phyloP scores from a whole-genome alignment of 345 rosid species.

The Populus pruinosa region DNA sequence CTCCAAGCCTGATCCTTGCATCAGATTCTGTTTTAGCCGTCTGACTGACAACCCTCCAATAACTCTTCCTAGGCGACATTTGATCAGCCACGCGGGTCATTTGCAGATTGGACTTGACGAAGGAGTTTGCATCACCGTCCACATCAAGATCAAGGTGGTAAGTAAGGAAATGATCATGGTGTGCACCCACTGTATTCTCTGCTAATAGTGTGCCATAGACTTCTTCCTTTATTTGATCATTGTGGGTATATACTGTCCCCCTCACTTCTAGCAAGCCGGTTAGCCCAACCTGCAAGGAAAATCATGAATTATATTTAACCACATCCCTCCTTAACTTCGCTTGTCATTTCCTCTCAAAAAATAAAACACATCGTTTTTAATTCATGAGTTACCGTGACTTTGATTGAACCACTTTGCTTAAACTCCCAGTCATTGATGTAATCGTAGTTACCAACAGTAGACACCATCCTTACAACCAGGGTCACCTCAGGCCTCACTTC shows the following conservation, averaged over 20 bases:
- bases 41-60: constrained; percentile 38
- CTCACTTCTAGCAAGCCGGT: constrained; percentile 51
- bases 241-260: constrained; percentile 28
- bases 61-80: constrained; percentile 39
- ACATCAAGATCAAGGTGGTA: constrained; percentile 50
- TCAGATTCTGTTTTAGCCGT: constrained; percentile 43
- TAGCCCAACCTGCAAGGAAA: constrained; percentile 39
- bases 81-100: constrained; percentile 21
- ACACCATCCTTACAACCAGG: constrained; percentile 48
- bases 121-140: constrained; percentile 45
- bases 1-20: constrained; percentile 32
- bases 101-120: constrained; percentile 37
- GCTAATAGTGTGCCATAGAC: constrained; percentile 44
- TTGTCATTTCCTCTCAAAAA: too few species aligned
- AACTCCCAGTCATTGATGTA: constrained; percentile 24
- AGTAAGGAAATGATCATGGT: constrained; percentile 54
- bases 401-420: constrained; percentile 41
- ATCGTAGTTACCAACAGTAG: constrained; percentile 31
- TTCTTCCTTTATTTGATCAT: constrained; percentile 38
- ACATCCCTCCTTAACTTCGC: too few species aligned
- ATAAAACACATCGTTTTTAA: too few species aligned
- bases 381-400: constrained; percentile 12
- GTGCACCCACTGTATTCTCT: constrained; percentile 36
- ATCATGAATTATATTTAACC: not conserved
- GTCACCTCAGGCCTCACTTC: constrained; percentile 52